Evolutionary conservation across 805 yeast genomes (phyloP).

Genomic region (Candida ortonii): DNA sequence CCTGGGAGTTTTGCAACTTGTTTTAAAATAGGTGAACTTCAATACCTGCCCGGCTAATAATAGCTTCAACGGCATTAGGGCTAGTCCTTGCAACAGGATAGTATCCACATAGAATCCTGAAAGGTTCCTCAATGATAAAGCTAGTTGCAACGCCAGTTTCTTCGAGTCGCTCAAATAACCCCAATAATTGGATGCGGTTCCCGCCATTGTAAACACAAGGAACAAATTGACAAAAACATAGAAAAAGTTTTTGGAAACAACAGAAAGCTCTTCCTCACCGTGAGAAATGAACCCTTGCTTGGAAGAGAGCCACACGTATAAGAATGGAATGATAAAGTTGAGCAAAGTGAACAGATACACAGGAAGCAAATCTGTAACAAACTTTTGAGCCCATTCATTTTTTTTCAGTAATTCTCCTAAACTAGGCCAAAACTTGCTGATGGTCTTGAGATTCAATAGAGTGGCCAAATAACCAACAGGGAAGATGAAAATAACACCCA

Average conservation of each 20-base stretch:
- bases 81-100: slow-evolving; percentile 76
- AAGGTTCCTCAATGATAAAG: slow-evolving; percentile 73
- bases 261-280: slow-evolving; percentile 88
- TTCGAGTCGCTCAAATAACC: slow-evolving; percentile 84
- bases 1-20: slow-evolving; percentile 74
- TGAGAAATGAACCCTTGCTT: slow-evolving; percentile 87
- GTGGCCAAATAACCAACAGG: slow-evolving; percentile 88
- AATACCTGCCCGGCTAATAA: slow-evolving; percentile 75
- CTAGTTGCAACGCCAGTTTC: slow-evolving; percentile 80
- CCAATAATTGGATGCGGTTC: slow-evolving; percentile 82
- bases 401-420: slow-evolving; percentile 64
- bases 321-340: slow-evolving; percentile 78
- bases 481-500: slow-evolving; percentile 69
- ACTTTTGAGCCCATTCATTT: slow-evolving; percentile 68
- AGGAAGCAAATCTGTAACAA: slow-evolving; percentile 87
- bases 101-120: slow-evolving; percentile 90
- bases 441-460: slow-evolving; percentile 73
- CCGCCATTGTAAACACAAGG: slow-evolving; percentile 89
- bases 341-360: slow-evolving; percentile 85
- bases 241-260: slow-evolving; percentile 90
- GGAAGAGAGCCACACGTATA: slow-evolving; percentile 78
- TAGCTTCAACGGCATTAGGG: slow-evolving; percentile 87
- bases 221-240: slow-evolving; percentile 92
- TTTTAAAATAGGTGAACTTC: slow-evolving; percentile 65
- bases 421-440: slow-evolving; percentile 77